Base-by-base conservation (phyloP, 495 filamentous ascomycete species). In the Corynascus novoguineensis region DNA sequence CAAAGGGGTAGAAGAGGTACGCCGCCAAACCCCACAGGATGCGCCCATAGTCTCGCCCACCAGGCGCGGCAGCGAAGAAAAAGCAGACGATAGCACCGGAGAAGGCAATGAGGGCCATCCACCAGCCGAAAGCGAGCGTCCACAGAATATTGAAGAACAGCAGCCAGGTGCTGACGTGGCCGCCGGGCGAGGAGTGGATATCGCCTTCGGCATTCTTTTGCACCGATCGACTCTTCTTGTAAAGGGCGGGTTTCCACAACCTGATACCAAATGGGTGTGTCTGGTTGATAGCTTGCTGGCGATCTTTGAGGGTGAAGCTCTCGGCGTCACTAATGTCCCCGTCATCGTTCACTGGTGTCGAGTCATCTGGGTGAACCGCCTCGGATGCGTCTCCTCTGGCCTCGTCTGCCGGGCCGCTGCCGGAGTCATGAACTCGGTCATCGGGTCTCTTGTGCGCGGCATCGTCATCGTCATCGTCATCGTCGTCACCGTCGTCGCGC, bases 221-320 rank as follows among this genome's bases (percentile, higher is more conserved):
- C 15, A 99, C 93, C 8, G 95, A 97, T 55, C 93, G 84, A 62
- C 85, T 85, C 68, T 99, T 99, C 77, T 97, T 97, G 79, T 99
- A 99, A 37, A 99, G 68, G 0, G 93, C 93, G 19, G 93, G 93
- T 71, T 99, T 99, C 93, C 93, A 99, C 31, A 99, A 87, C 58
- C 93, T 86, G 66, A 99, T 97, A 71, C 93, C 93, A 62, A 99
- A 99, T 0, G 93, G 93, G 76, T 99, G 93, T 0, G 93, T 99
- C 70, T 96, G 86, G 73, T 99, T 99, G 73, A 99, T 99, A 49
- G 93, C 93, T 70, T 96, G 86, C 72, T 99, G 93, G 35, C 92
- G 86, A 67, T 97, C 93, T 73, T 95, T 95, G 54, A 88, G 75
- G 35, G 85, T 88, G 68, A 88, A 88, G 70, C 89, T 93, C 67